phyloP scores from a whole-genome alignment of 306 rosid species.

The Begonia peltatifolia region DNA sequence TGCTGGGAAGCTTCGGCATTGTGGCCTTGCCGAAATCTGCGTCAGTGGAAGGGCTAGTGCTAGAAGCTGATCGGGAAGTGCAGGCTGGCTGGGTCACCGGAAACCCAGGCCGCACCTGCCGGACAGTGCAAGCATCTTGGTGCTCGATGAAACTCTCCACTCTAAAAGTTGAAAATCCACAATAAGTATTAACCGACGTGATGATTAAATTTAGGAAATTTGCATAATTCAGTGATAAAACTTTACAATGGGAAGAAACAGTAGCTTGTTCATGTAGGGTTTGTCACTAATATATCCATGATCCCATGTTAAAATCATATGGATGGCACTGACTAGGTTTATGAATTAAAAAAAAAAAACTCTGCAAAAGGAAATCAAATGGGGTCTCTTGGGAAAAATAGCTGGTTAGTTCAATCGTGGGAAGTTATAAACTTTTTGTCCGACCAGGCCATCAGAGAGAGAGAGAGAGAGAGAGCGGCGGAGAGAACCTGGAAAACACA shows the following conservation, averaged over 20 bases:
- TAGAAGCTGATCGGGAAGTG: conserved; percentile 69
- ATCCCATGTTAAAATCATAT: no score
- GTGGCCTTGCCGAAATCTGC: conserved; percentile 16
- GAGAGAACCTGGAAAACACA: conserved; percentile 76
- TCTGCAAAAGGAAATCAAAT: no score
- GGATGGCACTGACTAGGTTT: no score
- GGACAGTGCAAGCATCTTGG: conserved; percentile 67
- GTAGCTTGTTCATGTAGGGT: background rate
- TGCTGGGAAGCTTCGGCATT: no score
- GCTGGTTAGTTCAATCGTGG: background rate
- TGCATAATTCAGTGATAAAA: background rate
- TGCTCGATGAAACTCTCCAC: conserved; percentile 98
- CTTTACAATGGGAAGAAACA: background rate
- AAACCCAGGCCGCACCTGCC: conserved; percentile 37
- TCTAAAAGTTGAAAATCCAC: conserved; percentile 20
- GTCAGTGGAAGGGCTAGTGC: conserved; percentile 70
- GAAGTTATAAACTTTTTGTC: background rate
- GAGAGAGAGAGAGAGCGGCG: background rate
- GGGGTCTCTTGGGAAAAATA: no score
- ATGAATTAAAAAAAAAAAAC: no score
- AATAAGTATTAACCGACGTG: no score
- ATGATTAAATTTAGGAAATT: background rate
- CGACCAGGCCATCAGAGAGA: conserved; percentile 1
- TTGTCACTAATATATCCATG: no score
- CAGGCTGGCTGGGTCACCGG: conserved; percentile 32